Evolutionary conservation across 306 rosid genomes (phyloP), one percentile per base, ranked within the genome.

Genomic region (Lathyrus aphaca): DNA sequence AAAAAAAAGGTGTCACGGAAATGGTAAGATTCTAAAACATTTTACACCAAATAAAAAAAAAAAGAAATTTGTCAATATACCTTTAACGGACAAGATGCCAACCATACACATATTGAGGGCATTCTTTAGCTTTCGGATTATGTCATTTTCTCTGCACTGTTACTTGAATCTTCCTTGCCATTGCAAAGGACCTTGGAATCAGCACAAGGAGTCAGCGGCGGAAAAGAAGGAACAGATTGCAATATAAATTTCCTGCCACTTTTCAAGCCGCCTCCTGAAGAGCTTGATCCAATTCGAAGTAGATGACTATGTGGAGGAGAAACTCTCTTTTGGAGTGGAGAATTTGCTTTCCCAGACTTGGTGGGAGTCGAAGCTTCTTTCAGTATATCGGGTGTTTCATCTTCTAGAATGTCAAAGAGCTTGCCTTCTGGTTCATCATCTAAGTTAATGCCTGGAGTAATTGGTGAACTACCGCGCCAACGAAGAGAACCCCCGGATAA

Each of bases 261-360:
- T 81, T 51, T 81, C 72, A 87, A 60, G 50, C 39, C 74, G 62
- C 84, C 73, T 59, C 85, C 82, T 12, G 88, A 84, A 78, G 88
- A 84, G 65, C 68, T 79, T 73, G 85, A 77, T 56, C 74, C 87
- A 66, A 77, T 78, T 42, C 58, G 79, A 18, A 15, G 65, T 23
- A 10, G 30, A 77, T 62, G 82, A 63, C 75, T 37, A 1, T 79
- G 79, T 17, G 91, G 96, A 60, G 97, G 90, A 70, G 94, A 87
- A 74, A 87, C 90, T 72, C 84, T 76, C 75, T 86, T 87, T 71
- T 82, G 87, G 59, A 76, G 84, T 1, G 95, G 97, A 32, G 95
- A 87, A 60, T 83, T 81, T 63, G 75, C 79, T 84, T 87, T 82
- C 29, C 82, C 80, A 4, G 85, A 16, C 66, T 30, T 80, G 5